Percentiles rank a stretch among this genome's conserved stretches.
Conservation (phyloP, 208 protist genomes). For the Crithidia expoeki region DNA sequence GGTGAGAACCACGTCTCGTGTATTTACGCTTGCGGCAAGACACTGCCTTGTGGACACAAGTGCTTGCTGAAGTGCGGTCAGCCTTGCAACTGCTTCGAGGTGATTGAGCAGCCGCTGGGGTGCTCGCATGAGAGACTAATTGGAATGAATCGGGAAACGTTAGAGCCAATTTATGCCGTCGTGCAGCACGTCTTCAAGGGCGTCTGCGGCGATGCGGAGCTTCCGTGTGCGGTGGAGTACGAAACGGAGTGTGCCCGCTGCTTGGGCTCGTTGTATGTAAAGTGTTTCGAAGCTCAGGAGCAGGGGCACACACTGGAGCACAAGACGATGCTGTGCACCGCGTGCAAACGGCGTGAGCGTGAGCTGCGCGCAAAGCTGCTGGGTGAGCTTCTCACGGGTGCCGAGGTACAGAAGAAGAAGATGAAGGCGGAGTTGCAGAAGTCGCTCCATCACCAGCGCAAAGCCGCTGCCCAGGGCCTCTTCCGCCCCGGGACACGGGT, state of each 20-base stretch:
- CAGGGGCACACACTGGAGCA: constrained; percentile 51
- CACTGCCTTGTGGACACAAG: constrained; percentile 75
- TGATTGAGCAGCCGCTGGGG: constrained; percentile 55
- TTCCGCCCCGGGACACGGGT: constrained; percentile 75
- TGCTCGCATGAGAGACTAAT: constrained; percentile 78
- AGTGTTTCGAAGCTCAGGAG: constrained; percentile 71
- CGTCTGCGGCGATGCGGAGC: constrained; percentile 61
- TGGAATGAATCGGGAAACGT: constrained; percentile 63
- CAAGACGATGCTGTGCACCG: constrained; percentile 64
- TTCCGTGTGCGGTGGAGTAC: constrained; percentile 83
- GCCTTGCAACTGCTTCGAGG: constrained; percentile 84
- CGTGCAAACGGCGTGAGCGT: constrained; percentile 68
- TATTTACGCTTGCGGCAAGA: constrained; percentile 58
- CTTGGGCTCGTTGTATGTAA: constrained; percentile 57
- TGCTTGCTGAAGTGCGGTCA: constrained; percentile 66
- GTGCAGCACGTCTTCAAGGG: constrained; percentile 85
- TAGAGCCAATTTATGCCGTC: constrained; percentile 73
- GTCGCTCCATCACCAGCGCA: constrained; percentile 77
- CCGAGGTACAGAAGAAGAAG: constrained; percentile 68
- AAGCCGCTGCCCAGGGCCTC: constrained; percentile 82
- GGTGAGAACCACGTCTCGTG: constrained; percentile 49
- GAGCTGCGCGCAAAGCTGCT: constrained; percentile 76
- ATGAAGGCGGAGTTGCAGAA: constrained; percentile 72
- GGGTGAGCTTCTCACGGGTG: constrained; percentile 66
- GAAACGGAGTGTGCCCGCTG: constrained; percentile 79